Conservation (phyloP, 2,329 filamentous ascomycete species). For the Pyrenophora teres region DNA sequence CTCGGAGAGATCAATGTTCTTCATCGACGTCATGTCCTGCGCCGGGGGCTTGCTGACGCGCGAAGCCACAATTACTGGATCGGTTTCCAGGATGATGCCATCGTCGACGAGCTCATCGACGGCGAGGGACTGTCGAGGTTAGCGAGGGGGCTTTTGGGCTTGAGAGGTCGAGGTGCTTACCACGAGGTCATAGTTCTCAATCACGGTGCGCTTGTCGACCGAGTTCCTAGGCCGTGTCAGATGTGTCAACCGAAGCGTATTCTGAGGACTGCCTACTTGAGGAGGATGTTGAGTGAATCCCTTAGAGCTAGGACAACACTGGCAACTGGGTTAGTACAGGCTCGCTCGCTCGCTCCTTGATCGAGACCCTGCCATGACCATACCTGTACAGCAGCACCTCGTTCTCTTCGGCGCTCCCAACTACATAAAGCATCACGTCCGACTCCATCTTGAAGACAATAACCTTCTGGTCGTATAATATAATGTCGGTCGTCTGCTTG, state of each 20-base stretch:
- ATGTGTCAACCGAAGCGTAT: neutral
- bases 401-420: constrained; percentile 89
- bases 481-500: constrained; percentile 94
- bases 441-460: constrained; percentile 98
- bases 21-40: constrained; percentile 84
- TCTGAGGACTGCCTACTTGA: constrained; percentile 69
- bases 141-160: constrained; percentile 45
- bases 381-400: constrained; percentile 88
- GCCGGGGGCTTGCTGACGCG: constrained; percentile 89
- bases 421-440: constrained; percentile 94
- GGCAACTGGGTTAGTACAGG: constrained; percentile 17
- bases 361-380: neutral
- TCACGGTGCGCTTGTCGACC: constrained; percentile 94
- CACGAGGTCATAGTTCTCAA: constrained; percentile 98
- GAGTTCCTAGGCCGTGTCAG: constrained; percentile 68
- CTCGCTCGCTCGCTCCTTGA: too few relatives aligned
- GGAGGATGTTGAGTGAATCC: constrained; percentile 85
- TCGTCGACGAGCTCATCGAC: constrained; percentile 75
- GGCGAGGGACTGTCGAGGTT: constrained; percentile 86
- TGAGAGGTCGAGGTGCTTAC: constrained; percentile 24
- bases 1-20: constrained; percentile 93
- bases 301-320: constrained; percentile 86
- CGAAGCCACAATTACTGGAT: constrained; percentile 90
- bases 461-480: constrained; percentile 94
- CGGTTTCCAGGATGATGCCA: constrained; percentile 95